Percentiles rank a stretch among this genome's conserved stretches.
Evolutionary conservation across 192 early-diverging fungal species (phyloP).

Genomic region (Tieghemiomyces parasiticus): DNA sequence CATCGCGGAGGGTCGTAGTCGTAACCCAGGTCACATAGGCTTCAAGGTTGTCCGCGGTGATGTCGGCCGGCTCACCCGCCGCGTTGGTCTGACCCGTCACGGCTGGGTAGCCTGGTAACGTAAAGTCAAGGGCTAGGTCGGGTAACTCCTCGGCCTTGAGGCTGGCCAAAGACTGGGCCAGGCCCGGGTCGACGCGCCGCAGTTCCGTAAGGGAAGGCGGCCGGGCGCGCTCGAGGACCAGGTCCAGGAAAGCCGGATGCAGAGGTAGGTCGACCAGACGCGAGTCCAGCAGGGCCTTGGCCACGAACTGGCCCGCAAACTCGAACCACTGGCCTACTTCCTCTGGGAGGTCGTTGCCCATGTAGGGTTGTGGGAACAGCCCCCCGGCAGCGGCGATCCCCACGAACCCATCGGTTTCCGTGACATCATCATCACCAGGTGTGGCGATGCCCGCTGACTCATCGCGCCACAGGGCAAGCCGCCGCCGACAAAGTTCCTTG

Average conservation of each 20-base stretch:
- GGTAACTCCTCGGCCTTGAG: conserved; percentile 30
- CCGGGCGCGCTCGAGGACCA: conserved; percentile 34
- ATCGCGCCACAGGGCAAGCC: conserved; percentile 53
- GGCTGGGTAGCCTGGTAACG: conserved; percentile 61
- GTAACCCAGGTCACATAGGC: conserved; percentile 54
- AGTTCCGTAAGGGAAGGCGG: conserved; percentile 17
- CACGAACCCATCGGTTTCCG: conserved; percentile 10
- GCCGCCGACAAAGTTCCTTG: conserved; percentile 46
- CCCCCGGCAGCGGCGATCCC: conserved; percentile 34
- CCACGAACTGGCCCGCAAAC: conserved; percentile 70
- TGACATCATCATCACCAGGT: background rate
- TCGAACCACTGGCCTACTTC: conserved; percentile 37
- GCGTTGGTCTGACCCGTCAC: conserved; percentile 39
- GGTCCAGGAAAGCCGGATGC: conserved; percentile 52
- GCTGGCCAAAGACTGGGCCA: conserved; percentile 48
- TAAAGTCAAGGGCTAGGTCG: conserved; percentile 74
- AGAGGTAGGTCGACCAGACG: conserved; percentile 77
- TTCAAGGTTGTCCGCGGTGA: conserved; percentile 72
- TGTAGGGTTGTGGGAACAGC: conserved; percentile 35
- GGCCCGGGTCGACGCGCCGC: conserved; percentile 43
- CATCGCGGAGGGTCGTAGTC: conserved; percentile 43
- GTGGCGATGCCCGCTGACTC: conserved; percentile 12
- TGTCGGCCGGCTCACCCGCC: conserved; percentile 15
- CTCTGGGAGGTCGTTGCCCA: background rate
- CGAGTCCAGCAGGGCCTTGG: conserved; percentile 74